Evolutionary conservation across 2,329 filamentous ascomycete species (phyloP).

Genomic region (Chaetomiaceae sp.): DNA sequence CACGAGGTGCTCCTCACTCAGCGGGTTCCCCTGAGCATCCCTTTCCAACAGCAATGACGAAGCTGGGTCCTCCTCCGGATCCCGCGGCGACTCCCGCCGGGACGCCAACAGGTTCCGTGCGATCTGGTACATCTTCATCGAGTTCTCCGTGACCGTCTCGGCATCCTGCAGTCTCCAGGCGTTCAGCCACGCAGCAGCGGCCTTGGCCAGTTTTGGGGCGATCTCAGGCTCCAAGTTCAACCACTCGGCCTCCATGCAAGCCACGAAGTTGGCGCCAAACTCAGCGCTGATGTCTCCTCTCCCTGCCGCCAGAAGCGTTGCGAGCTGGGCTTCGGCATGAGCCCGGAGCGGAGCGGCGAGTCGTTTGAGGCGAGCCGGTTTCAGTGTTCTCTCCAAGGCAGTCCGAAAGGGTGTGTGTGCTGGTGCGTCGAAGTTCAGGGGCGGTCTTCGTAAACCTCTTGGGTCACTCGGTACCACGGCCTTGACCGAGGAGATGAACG

Average conservation of each 20-base stretch:
- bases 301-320: neutral
- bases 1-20: conserved; percentile 1
- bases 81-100: neutral
- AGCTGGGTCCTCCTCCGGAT: neutral
- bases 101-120: neutral
- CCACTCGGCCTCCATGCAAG: conserved; percentile 5
- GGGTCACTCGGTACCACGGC: conserved; percentile 17
- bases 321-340: neutral
- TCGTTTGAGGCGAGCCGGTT: conserved; percentile 1
- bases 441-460: conserved; percentile 8
- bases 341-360: neutral
- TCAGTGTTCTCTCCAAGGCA: neutral
- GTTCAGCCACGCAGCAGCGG: conserved; percentile 1
- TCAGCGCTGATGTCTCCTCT: conserved; percentile 3
- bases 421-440: conserved; percentile 6
- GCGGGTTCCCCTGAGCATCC: neutral
- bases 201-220: neutral
- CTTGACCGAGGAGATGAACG: conserved; percentile 15
- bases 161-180: conserved; percentile 1
- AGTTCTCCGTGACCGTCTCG: neutral
- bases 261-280: conserved; percentile 1
- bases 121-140: conserved; percentile 2
- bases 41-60: conserved; percentile 1
- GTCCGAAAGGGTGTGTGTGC: conserved; percentile 6
- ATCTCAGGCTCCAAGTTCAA: conserved; percentile 2